Percentiles rank a stretch among this genome's conserved stretches.
phyloP scores from a whole-genome alignment of 768 basidiomycete genomes.

The Boletus sp. region DNA sequence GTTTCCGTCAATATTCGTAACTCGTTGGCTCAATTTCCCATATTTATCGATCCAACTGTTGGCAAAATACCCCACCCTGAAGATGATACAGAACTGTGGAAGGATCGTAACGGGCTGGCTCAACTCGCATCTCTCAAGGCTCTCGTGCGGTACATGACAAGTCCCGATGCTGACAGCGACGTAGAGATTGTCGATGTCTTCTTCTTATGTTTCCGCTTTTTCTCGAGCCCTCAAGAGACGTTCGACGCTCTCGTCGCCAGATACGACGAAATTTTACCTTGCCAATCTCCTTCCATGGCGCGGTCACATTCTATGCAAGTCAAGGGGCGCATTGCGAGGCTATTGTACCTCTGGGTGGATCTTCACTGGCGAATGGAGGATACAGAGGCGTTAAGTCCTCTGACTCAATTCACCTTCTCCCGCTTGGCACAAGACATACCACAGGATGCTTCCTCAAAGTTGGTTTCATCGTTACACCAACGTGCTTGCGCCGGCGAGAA shows the following conservation, averaged over 20 bases:
- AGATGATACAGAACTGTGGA: slow-evolving; percentile 29
- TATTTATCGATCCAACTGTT: slow-evolving; percentile 25
- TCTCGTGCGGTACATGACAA: slow-evolving; percentile 47
- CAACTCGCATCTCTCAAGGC: slow-evolving; percentile 40
- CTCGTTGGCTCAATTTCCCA: slow-evolving; percentile 30
- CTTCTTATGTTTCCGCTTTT: slow-evolving; percentile 72
- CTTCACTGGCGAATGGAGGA: slow-evolving; percentile 63
- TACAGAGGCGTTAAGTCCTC: slow-evolving; percentile 29
- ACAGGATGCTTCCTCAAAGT: slow-evolving; percentile 21
- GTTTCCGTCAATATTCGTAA: slow-evolving; percentile 26
- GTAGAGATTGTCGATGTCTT: slow-evolving; percentile 51
- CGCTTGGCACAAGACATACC: slow-evolving; percentile 32
- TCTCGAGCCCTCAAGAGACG: slow-evolving; percentile 50
- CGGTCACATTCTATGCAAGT: slow-evolving; percentile 46
- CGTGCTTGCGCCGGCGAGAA: slow-evolving; percentile 21
- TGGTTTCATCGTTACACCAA: slow-evolving; percentile 33
- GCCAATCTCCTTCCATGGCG: slow-evolving; percentile 32
- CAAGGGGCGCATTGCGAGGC: slow-evolving; percentile 57
- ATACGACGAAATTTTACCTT: slow-evolving; percentile 40
- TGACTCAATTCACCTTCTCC: slow-evolving; percentile 33
- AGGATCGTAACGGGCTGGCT: slow-evolving; percentile 25
- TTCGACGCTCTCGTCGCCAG: slow-evolving; percentile 45
- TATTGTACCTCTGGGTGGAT: slow-evolving; percentile 71
- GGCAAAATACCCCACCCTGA: slow-evolving; percentile 32
- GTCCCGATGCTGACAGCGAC: slow-evolving; percentile 39